phyloP scores from a whole-genome alignment of 2,329 filamentous ascomycete genomes.

The Epichloe festucae region DNA sequence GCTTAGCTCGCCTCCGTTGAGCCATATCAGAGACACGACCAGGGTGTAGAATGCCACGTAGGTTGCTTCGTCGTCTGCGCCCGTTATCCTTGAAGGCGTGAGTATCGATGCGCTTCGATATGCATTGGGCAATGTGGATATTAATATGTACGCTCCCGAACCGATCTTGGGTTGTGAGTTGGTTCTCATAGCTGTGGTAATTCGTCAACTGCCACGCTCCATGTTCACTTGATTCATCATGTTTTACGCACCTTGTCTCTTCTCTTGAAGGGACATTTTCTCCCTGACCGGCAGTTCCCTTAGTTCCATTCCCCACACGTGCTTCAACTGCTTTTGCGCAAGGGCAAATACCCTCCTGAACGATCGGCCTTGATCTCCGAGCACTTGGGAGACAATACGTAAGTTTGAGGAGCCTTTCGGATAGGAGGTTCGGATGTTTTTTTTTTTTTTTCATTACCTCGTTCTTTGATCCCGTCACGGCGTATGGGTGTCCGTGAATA shows the following conservation, averaged over 20 bases:
- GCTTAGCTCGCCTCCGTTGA: slow-evolving; percentile 59
- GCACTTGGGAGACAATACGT: slow-evolving; percentile 34
- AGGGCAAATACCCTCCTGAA: slow-evolving; percentile 68
- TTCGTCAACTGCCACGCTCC: background rate
- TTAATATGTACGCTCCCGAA: slow-evolving; percentile 65
- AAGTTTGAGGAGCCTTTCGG: background rate
- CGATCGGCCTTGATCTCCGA: slow-evolving; percentile 53
- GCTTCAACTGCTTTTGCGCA: slow-evolving; percentile 59
- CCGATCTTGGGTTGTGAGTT: slow-evolving; percentile 40
- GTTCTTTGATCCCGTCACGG: slow-evolving; percentile 49
- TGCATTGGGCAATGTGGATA: slow-evolving; percentile 53
- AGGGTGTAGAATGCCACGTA: slow-evolving; percentile 75
- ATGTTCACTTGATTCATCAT: background rate
- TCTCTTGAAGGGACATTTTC: slow-evolving; percentile 67
- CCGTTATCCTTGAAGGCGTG: slow-evolving; percentile 52
- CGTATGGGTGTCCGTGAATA: slow-evolving; percentile 47
- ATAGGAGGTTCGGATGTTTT: too few relatives aligned
- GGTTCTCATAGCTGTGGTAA: slow-evolving; percentile 25
- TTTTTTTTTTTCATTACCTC: slow-evolving; percentile 28
- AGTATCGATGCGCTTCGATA: slow-evolving; percentile 59
- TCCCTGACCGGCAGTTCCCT: slow-evolving; percentile 69
- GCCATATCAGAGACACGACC: slow-evolving; percentile 61
- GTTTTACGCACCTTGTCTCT: slow-evolving; percentile 49
- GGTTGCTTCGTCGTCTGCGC: slow-evolving; percentile 54
- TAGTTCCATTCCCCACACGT: slow-evolving; percentile 85